Evolutionary conservation across 2,329 filamentous ascomycete species (phyloP), one percentile per base, ranked within the genome.

Genomic region (Orbilia ellipsospora): DNA sequence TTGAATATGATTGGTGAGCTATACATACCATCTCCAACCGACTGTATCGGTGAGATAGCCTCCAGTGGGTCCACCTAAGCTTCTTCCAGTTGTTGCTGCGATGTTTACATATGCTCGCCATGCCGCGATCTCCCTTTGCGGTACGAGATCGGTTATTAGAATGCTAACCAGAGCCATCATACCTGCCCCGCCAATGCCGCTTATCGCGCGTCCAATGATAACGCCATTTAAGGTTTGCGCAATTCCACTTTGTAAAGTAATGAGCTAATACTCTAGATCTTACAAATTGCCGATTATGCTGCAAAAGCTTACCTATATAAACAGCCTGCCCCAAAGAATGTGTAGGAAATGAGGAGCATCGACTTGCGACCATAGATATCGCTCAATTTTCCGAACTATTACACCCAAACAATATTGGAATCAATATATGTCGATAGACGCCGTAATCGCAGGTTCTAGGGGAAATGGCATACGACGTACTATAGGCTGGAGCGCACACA

Each of bases 1-100:
- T 44, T 12, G 40, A n/a, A 44, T n/a, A n/a, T 1, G 40, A 44
- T 12, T 44, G 28, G 23, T 23, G 23, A 23, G 23, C 23, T 23
- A 4, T 23, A 79, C 82, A 77, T 77, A 87, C 88, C 88, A 90
- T 81, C 89, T 83, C 89, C 89, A 91, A 15, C 89, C 89, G 12
- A 90, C 84, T 0, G 85, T 85, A 77, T 90, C 88, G 0, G 88
- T 86, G 1, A 90, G 80, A 79, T 84, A 87, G 1, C 89, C 89
- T 0, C 89, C 89, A 0, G 90, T 68, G 2, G 86, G 86, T 0
- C 86, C 86, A 1, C 86, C 86, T 0, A 87, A 78, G 52, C 85
- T 86, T 42, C 86, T 82, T 1, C 86, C 86, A 1, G 83, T 82
- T 0, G 86, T 87, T 10, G 85, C 83, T 10, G 85, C 83, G 0